Evolutionary conservation across 1,284 basidiomycete species (phyloP).

Genomic region (Blastosporella zonata): DNA sequence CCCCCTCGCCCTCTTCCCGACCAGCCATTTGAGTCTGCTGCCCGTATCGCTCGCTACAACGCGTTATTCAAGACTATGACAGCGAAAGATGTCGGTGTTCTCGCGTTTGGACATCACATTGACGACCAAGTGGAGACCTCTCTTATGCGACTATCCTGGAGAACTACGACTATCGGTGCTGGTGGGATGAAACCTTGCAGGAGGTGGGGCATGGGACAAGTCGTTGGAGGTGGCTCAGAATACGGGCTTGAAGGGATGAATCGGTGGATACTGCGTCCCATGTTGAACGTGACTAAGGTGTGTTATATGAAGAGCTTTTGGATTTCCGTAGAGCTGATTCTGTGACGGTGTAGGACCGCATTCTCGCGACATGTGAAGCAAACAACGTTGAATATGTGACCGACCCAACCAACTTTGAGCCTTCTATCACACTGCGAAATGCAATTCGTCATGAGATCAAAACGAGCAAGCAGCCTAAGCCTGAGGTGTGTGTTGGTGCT

Average conservation of each 20-base stretch:
- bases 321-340: not conserved
- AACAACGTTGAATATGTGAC: conserved; percentile 56
- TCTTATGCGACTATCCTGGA: conserved; percentile 61
- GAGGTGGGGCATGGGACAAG: conserved; percentile 72
- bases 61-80: conserved; percentile 52
- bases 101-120: conserved; percentile 71
- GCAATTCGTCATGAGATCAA: conserved; percentile 51
- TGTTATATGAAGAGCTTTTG: not conserved
- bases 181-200: conserved; percentile 63
- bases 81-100: conserved; percentile 30
- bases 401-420: conserved; percentile 72
- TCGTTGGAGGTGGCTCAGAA: conserved; percentile 28
- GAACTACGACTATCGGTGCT: conserved; percentile 52
- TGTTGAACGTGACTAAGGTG: conserved; percentile 68
- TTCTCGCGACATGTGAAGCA: conserved; percentile 69
- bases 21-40: conserved; percentile 48
- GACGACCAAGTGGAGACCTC: conserved; percentile 81
- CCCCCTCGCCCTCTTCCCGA: conserved; percentile 37
- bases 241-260: conserved; percentile 58
- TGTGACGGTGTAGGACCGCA: conserved; percentile 51
- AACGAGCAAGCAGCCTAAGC: conserved; percentile 7
- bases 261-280: conserved; percentile 65
- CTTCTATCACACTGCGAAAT: conserved; percentile 66
- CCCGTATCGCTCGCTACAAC: conserved; percentile 58
- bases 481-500: conserved; percentile 15